Evolutionary conservation across 1,139 yeast genomes (phyloP).

Genomic region (Candida tunisiensis): DNA sequence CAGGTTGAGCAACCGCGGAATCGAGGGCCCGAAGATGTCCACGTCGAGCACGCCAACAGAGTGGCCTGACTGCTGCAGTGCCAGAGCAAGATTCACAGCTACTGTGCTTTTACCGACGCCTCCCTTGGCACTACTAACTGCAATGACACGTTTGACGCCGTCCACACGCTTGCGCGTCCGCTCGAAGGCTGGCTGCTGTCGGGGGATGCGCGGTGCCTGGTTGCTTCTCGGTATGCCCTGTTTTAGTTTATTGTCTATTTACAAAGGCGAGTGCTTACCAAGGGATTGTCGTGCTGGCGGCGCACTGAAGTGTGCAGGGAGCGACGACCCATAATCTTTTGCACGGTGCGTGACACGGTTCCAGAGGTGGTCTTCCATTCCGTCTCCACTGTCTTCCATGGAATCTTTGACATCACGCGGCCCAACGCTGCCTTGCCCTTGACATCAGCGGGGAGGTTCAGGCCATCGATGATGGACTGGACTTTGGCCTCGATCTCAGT

Average conservation of each 20-base stretch:
- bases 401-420: constrained; percentile 28
- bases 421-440: constrained; percentile 20
- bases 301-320: no score
- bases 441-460: constrained; percentile 14
- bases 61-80: constrained; percentile 36
- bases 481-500: constrained; percentile 32
- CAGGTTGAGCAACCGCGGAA: constrained; percentile 48
- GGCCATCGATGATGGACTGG: constrained; percentile 17
- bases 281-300: no score
- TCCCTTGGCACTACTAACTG: constrained; percentile 71
- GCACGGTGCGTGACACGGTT: no score
- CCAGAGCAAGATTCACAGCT: constrained; percentile 40
- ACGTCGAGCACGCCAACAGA: constrained; percentile 61
- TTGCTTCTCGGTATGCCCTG: constrained; percentile 26
- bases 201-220: constrained; percentile 4
- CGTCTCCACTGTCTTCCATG: constrained; percentile 23
- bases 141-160: constrained; percentile 41
- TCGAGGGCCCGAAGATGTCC: constrained; percentile 73
- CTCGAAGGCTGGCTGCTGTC: not conserved
- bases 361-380: no score
- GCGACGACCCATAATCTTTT: constrained; percentile 24
- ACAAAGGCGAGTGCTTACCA: no score
- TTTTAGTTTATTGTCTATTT: constrained; percentile 4
- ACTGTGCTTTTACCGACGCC: constrained; percentile 53
- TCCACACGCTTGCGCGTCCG: constrained; percentile 40